phyloP scores from a whole-genome alignment of 2,329 filamentous ascomycete species.

The Talaromyces islandicus region DNA sequence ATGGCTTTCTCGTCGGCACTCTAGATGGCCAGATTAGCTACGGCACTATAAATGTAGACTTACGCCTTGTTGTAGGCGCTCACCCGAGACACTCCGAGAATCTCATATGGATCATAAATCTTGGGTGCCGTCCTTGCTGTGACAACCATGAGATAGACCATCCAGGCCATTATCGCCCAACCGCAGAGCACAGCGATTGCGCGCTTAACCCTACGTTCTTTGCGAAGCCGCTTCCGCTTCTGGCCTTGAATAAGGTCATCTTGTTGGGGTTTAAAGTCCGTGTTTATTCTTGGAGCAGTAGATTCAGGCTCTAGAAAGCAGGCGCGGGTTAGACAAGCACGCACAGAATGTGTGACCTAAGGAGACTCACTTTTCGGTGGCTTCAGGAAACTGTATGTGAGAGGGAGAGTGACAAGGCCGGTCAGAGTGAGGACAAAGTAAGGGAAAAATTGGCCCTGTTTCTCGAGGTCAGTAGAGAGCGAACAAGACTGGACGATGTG shows the following conservation, averaged over 20 bases:
- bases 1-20: conserved; percentile 83
- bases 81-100: conserved; percentile 79
- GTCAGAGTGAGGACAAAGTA: conserved; percentile 95
- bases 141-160: conserved; percentile 83
- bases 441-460: conserved; percentile 90
- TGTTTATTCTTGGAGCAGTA: conserved; percentile 74
- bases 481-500: neutral
- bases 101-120: conserved; percentile 96
- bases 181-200: conserved; percentile 68
- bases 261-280: conserved; percentile 75
- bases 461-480: conserved; percentile 1
- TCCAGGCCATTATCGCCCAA: conserved; percentile 79
- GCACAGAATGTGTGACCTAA: neutral
- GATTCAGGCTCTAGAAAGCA: conserved; percentile 58
- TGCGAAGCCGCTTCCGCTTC: conserved; percentile 80
- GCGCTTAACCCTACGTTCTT: conserved; percentile 82
- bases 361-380: conserved; percentile 57
- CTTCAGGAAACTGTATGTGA: conserved; percentile 82
- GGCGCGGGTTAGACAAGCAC: conserved; percentile 5
- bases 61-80: conserved; percentile 17
- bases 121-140: conserved; percentile 67
- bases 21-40: conserved; percentile 42
- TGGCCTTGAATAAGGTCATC: conserved; percentile 75
- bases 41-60: neutral
- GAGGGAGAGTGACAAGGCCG: conserved; percentile 78